phyloP scores from a whole-genome alignment of 1,139 yeast genomes.

The Saccharomyces pastorianus region DNA sequence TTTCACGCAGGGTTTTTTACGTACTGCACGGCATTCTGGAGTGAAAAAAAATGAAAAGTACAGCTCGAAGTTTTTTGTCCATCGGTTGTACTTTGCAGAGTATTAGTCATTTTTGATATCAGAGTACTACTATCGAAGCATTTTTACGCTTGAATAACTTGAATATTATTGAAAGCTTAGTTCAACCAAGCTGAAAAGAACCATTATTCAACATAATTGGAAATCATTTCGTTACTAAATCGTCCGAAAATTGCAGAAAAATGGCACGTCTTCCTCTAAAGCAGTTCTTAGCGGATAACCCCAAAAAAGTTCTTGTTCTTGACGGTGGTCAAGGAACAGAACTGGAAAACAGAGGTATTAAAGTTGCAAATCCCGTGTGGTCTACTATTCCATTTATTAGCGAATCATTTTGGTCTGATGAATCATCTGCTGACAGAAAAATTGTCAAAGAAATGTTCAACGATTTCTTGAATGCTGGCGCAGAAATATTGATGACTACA shows the following conservation, averaged over 20 bases:
- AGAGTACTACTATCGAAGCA: background rate
- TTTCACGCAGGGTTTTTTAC: background rate
- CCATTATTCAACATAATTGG: background rate
- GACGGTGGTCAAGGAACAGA: constrained; percentile 44
- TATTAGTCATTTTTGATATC: background rate
- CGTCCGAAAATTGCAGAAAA: background rate
- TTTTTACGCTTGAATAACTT: background rate
- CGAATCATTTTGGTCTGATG: constrained; percentile 20
- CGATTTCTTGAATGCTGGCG: constrained; percentile 47
- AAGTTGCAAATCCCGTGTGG: constrained; percentile 33
- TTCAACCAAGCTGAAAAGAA: background rate
- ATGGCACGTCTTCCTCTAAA: background rate
- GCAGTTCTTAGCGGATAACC: constrained; percentile 1
- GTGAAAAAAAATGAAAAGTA: background rate
- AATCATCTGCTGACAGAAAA: constrained; percentile 34
- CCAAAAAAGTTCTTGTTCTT: constrained; percentile 25
- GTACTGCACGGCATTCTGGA: background rate
- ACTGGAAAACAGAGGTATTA: constrained; percentile 34
- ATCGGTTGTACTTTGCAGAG: background rate
- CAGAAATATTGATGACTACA: constrained; percentile 49
- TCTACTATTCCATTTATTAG: constrained; percentile 37
- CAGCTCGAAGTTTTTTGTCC: background rate
- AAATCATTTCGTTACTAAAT: background rate
- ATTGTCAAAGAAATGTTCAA: constrained; percentile 43
- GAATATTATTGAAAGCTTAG: background rate